Evolutionary conservation across 768 basidiomycete species (phyloP).

Genomic region (Leccinum disarticulatum): DNA sequence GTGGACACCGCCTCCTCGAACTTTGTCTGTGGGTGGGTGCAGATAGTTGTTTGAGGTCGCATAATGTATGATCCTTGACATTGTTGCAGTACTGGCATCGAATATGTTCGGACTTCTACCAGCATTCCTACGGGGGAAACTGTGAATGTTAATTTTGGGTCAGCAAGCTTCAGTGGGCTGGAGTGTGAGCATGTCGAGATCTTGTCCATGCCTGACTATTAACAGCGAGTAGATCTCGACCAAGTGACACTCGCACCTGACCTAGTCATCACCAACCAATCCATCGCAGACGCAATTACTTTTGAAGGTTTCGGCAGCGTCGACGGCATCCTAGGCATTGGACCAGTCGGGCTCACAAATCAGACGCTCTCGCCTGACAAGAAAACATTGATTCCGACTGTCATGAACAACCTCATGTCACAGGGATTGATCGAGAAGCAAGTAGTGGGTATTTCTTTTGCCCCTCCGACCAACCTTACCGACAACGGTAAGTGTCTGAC

Average conservation of each 20-base stretch:
- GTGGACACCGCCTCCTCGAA: constrained; percentile 35
- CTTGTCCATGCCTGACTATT: not conserved
- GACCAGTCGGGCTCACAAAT: constrained; percentile 13
- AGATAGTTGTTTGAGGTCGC: not conserved
- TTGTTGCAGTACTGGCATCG: constrained; percentile 18
- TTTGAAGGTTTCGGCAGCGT: constrained; percentile 15
- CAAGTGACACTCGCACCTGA: constrained; percentile 24
- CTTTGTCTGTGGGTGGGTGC: constrained; percentile 23
- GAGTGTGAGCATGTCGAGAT: constrained; percentile 28
- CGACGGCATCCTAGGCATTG: constrained; percentile 29
- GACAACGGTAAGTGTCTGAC: constrained; percentile 11
- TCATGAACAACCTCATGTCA: constrained; percentile 19
- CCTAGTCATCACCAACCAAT: constrained; percentile 29
- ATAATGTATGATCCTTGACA: not conserved
- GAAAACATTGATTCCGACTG: constrained; percentile 13
- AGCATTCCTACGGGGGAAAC: constrained; percentile 26
- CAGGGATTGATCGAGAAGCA: constrained; percentile 17
- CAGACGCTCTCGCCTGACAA: not conserved
- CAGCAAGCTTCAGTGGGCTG: constrained; percentile 28
- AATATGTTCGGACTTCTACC: constrained; percentile 22
- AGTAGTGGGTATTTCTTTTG: constrained; percentile 19
- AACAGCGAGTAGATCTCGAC: constrained; percentile 21
- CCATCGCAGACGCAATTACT: constrained; percentile 27
- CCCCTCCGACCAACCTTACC: constrained; percentile 7
- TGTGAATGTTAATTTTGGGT: constrained; percentile 11